Evolutionary conservation across 148 eudicot species (phyloP), one percentile per base, ranked within the genome.

Genomic region (Camellia lanceoleosa): DNA sequence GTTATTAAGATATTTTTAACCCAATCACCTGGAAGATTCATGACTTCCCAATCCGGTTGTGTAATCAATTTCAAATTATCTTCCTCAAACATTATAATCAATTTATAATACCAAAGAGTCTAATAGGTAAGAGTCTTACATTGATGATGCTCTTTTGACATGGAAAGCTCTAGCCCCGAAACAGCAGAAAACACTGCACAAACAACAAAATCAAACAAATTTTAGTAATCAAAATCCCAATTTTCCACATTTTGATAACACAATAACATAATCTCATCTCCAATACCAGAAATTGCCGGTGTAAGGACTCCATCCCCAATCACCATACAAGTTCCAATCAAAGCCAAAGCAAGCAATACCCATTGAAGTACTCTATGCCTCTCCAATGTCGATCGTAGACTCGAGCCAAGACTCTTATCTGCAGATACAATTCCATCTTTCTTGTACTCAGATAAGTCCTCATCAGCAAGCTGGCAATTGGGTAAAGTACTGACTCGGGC

Each of bases 281-380:
- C 19, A 49, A 44, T 82, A 92, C 95, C 95, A 38, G 91, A 90
- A 60, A 92, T 82, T 41, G 95, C 95, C 5, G 95, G 95, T 3
- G 93, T 92, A 41, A 92, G 89, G 59, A 92, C 88, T 66, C 95
- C 95, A 86, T 92, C 95, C 10, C 95, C 95, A 74, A 92, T 92
- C 52, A 92, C 95, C 95, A 92, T 92, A 86, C 91, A 90, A 84
- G 95, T 84, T 62, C 95, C 95, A 82, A 92, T 83, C 77, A 92
- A 84, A 79, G 95, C 91, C 86, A 92, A 77, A 73, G 80, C 79
- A 72, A 92, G 91, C 84, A 92, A 80, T 38, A 86, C 47, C 65
- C 81, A 83, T 51, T 86, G 91, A 75, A 90, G 46, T 3, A 90
- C 58, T 65, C 70, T 88, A 69, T 92, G 86, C 81, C 87, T 92